These are phyloP conservation scores for Nigrospora oryzae DNA, from an alignment of 2,329 filamentous ascomycete genomes.

Conservation along the genomic window DNA sequence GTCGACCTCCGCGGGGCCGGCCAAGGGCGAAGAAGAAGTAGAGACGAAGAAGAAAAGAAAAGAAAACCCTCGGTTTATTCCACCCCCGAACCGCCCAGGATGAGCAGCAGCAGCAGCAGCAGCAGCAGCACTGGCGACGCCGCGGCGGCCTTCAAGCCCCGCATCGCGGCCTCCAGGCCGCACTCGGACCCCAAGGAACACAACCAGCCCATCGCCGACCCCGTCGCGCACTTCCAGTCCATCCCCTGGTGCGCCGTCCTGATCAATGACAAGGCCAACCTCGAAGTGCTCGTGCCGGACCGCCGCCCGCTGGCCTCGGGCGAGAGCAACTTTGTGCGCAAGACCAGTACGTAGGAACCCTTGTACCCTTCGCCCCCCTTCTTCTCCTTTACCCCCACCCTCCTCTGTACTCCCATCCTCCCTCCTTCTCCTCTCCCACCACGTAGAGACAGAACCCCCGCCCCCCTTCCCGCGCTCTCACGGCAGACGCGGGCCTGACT, in stretches of 20 bases:
- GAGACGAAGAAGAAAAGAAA: no score
- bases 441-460: not conserved
- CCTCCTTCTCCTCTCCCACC: not conserved
- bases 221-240: constrained; percentile 16
- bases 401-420: no score
- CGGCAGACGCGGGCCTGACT: not conserved
- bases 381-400: not conserved
- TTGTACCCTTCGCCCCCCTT: no score
- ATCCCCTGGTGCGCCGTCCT: constrained; percentile 18
- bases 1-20: no score
- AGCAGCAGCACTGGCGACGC: no score
- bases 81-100: no score
- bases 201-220: constrained; percentile 14
- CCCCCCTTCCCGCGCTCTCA: not conserved
- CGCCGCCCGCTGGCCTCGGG: constrained; percentile 13
- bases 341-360: constrained; percentile 6
- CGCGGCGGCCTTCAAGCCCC: no score
- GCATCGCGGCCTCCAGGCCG: constrained; percentile 1
- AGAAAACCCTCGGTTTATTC: no score
- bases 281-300: constrained; percentile 13
- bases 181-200: constrained; percentile 5
- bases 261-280: constrained; percentile 10
- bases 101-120: no score
- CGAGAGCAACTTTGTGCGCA: constrained; percentile 16
- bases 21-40: no score